Conservation (phyloP, 805 yeast species). For the Ogataea pini region DNA sequence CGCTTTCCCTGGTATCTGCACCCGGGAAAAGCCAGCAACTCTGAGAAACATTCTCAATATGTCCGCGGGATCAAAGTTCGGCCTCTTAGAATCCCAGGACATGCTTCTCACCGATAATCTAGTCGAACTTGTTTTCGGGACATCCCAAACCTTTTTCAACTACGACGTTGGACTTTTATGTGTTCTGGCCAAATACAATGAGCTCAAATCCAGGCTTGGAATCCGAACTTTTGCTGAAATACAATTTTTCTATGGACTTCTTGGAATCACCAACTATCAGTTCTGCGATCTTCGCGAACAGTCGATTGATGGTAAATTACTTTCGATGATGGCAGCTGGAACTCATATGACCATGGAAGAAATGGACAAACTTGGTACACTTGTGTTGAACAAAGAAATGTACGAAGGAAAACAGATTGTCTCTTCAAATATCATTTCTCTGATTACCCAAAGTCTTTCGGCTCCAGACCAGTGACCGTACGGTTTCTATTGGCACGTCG, state of each 20-base stretch:
- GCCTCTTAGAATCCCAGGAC: background rate
- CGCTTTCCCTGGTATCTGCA: background rate
- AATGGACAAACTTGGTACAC: slow-evolving; percentile 4
- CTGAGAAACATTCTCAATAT: slow-evolving; percentile 1
- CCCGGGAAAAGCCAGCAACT: background rate
- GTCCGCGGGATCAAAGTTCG: slow-evolving; percentile 1
- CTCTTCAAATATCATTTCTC: background rate
- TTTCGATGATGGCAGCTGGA: background rate
- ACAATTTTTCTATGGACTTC: background rate
- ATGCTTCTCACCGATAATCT: background rate
- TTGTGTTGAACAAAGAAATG: background rate
- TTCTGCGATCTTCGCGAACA: background rate
- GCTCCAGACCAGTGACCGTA: slow-evolving; percentile 1
- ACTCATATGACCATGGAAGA: slow-evolving; percentile 1
- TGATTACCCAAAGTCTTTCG: slow-evolving; percentile 3
- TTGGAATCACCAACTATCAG: background rate
- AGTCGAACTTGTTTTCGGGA: background rate
- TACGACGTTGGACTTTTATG: slow-evolving; percentile 1
- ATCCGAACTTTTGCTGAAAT: background rate
- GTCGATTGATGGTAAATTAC: background rate
- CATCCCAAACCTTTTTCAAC: background rate
- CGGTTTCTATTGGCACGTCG: slow-evolving; percentile 5
- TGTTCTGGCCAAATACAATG: background rate
- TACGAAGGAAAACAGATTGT: background rate
- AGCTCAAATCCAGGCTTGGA: background rate